A percentile compares a stretch with the other conserved stretches of the same genome.
These are phyloP conservation scores for Fusarium secorum DNA, from an alignment of 2,329 filamentous ascomycete species.

Conservation along the genomic window DNA sequence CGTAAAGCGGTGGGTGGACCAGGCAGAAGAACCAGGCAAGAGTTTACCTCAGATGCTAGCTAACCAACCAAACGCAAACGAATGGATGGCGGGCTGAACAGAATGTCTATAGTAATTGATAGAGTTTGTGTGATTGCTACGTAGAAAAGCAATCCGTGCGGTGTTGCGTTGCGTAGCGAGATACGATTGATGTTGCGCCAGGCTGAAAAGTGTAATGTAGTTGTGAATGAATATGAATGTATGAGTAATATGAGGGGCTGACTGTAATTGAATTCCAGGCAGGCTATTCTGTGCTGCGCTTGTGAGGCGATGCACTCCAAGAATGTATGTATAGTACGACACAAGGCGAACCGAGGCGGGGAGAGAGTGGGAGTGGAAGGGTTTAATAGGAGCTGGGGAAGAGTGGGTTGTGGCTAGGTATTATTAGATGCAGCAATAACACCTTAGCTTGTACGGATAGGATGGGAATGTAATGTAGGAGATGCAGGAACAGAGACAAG, in stretches of 20 bases:
- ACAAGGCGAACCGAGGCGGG: neutral
- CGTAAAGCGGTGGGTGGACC: slow-evolving; percentile 21
- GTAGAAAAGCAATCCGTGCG: slow-evolving; percentile 29
- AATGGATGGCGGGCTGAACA: slow-evolving; percentile 24
- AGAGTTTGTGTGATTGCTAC: slow-evolving; percentile 21
- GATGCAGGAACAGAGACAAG: slow-evolving; percentile 36
- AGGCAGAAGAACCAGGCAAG: slow-evolving; percentile 28
- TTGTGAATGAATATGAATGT: slow-evolving; percentile 19
- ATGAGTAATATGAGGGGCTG: slow-evolving; percentile 30
- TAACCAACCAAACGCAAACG: slow-evolving; percentile 34
- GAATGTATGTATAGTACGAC: neutral
- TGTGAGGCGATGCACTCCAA: slow-evolving; percentile 33
- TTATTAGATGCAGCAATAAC: slow-evolving; percentile 11
- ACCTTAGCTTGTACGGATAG: neutral
- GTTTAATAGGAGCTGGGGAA: slow-evolving; percentile 31
- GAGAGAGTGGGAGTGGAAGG: slow-evolving; percentile 20
- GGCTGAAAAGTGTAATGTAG: slow-evolving; percentile 30
- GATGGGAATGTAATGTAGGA: neutral
- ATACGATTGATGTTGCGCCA: slow-evolving; percentile 32
- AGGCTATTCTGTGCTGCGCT: neutral
- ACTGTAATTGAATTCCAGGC: slow-evolving; percentile 9
- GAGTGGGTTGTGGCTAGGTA: slow-evolving; percentile 33
- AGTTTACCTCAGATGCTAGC: slow-evolving; percentile 38
- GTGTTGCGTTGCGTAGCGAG: slow-evolving; percentile 24
- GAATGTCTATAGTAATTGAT: slow-evolving; percentile 2